phyloP scores from a whole-genome alignment of 1,139 yeast species.

The Suhomyces chickasaworum region DNA sequence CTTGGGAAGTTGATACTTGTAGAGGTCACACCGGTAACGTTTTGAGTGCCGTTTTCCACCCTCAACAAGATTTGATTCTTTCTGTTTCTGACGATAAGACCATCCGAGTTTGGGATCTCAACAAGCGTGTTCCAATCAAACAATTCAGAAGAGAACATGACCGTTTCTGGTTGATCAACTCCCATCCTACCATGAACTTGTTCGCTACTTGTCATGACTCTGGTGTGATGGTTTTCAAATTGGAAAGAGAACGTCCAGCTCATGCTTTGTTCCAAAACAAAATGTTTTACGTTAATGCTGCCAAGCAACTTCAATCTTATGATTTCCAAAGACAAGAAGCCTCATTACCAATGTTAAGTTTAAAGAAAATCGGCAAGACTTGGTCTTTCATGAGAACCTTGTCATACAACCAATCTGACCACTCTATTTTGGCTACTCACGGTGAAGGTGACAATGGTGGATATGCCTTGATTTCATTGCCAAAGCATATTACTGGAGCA shows the following conservation, averaged over 20 bases:
- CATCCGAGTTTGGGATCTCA: slow-evolving; percentile 96
- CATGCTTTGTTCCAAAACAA: slow-evolving; percentile 68
- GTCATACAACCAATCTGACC: slow-evolving; percentile 91
- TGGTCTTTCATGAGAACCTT: slow-evolving; percentile 86
- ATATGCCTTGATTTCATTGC: slow-evolving; percentile 76
- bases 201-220: slow-evolving; percentile 97
- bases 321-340: slow-evolving; percentile 63
- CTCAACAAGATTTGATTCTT: slow-evolving; percentile 86
- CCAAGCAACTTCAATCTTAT: slow-evolving; percentile 81
- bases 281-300: slow-evolving; percentile 75
- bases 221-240: slow-evolving; percentile 97
- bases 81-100: slow-evolving; percentile 97
- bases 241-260: slow-evolving; percentile 98
- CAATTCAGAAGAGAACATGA: slow-evolving; percentile 94
- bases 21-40: slow-evolving; percentile 97
- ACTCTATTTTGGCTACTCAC: slow-evolving; percentile 79
- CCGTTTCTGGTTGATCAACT: slow-evolving; percentile 89
- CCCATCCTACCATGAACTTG: slow-evolving; percentile 87
- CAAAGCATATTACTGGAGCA: slow-evolving; percentile 90
- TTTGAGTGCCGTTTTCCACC: slow-evolving; percentile 87
- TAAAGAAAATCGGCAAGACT: slow-evolving; percentile 80
- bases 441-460: slow-evolving; percentile 64
- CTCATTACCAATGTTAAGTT: slow-evolving; percentile 78
- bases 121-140: slow-evolving; percentile 89
- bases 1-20: slow-evolving; percentile 99